Evolutionary conservation across 208 protist genomes (phyloP), one percentile per base, ranked within the genome.

Genomic region (Wallacemonas sp.): DNA sequence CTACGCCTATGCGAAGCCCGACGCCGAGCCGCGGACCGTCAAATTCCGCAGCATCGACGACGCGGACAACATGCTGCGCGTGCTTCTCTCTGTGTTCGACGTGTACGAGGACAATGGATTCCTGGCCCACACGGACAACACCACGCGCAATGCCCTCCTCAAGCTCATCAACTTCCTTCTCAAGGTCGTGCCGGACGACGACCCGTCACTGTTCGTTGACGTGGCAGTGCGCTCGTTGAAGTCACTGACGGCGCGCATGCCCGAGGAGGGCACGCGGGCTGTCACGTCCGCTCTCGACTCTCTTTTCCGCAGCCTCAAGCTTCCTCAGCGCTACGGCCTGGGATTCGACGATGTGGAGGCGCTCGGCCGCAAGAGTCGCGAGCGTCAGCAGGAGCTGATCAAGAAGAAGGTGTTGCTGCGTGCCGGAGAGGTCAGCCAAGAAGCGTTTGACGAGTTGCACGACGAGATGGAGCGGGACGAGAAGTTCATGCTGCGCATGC

Each of bases 401-500:
- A 62, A 75, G 46, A 76, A 73, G 33, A 81, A 79, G 68, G 83
- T 84, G 34, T 68, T 84, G 38, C 62, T 79, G 36, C 82, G 76
- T 45, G 26, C 75, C 9, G 79, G 82, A 10, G 84, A 83, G 37
- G 37, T 54, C 12, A 63, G 63, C 6, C 73, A 90, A 63, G 73
- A 80, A 34, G 67, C 77, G 45, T 84, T 83, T 59, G 73, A 81
- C n/a, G 69, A 83, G 53, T 77, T 96, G 29, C 78, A 84, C 60
- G 83, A 83, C 45, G 83, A 92, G 76, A 92, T 94, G 73, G 85
- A 92, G 62, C 71, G 81, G 12, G 91, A 96, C 52, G 86, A 94
- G 60, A 94, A 94, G 63, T 96, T 94, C 46, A 73, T 96, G 36
- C 76, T 93, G 33, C 85, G 91, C 59, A 96, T 96, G 81, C 91